Conservation (phyloP, 345 rosid genomes). For the Corymbia maculata region DNA sequence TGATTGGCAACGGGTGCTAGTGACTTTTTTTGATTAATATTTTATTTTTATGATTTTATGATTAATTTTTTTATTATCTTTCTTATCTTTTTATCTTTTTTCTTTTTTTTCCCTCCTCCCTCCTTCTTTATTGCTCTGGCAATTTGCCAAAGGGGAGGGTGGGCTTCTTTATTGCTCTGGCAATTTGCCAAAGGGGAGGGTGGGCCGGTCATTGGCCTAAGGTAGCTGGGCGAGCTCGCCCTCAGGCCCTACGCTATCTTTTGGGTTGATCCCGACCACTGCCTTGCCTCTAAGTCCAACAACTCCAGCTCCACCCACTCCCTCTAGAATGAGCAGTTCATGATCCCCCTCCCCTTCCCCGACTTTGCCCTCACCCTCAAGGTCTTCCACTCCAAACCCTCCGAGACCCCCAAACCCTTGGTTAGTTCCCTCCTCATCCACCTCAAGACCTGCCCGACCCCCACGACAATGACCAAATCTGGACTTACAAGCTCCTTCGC, state of each 20-base stretch:
- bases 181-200: no score
- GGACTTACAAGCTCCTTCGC: conserved; percentile 45
- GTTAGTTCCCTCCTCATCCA: conserved; percentile 47
- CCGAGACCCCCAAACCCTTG: conserved; percentile 59
- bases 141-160: no score
- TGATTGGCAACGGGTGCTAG: no score
- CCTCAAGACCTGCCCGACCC: conserved; percentile 48
- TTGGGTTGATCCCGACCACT: conserved; percentile 54
- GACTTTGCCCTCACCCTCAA: conserved; percentile 44
- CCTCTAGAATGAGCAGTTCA: conserved; percentile 37
- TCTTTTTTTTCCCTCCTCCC: no score
- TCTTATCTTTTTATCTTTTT: no score
- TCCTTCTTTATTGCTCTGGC: no score
- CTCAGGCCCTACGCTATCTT: conserved; percentile 59
- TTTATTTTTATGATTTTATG: no score
- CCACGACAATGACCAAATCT: conserved; percentile 7
- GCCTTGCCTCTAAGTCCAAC: conserved; percentile 51
- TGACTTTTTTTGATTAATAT: no score
- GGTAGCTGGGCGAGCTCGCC: no score
- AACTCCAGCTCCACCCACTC: conserved; percentile 53
- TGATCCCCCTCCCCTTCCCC: conserved; percentile 26
- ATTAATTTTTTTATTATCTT: no score
- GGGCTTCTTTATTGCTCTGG: no score
- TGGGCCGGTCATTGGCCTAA: no score
- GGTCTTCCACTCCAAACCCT: conserved; percentile 57